Evolutionary conservation across 2,329 filamentous ascomycete species (phyloP).

Genomic region (Bertia moriformis): DNA sequence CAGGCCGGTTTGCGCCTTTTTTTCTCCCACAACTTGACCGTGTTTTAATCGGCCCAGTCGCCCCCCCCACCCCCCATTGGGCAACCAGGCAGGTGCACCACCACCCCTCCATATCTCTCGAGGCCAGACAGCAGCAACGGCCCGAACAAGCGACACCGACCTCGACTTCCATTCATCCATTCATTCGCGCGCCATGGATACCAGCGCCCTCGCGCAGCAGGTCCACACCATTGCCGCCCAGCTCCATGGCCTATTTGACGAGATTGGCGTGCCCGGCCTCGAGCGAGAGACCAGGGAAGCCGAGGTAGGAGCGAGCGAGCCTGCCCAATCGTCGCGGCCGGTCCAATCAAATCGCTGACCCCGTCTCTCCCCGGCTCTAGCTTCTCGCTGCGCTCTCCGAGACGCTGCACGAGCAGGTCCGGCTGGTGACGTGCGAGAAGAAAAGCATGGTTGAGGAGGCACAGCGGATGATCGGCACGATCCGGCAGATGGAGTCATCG

Average conservation of each 20-base stretch:
- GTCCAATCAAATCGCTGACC: slow-evolving; percentile 1
- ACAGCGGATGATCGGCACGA: slow-evolving; percentile 67
- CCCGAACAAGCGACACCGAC: too few relatives aligned
- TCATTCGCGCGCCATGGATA: slow-evolving; percentile 62
- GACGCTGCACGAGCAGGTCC: slow-evolving; percentile 79
- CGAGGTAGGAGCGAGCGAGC: too few relatives aligned
- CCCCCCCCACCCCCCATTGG: too few relatives aligned
- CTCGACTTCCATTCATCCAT: too few relatives aligned
- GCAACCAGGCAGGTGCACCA: too few relatives aligned
- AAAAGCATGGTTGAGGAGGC: slow-evolving; percentile 82
- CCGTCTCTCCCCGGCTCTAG: slow-evolving; percentile 24
- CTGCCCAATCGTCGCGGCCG: too few relatives aligned
- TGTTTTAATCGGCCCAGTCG: too few relatives aligned
- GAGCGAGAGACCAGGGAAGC: slow-evolving; percentile 80
- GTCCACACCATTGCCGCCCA: slow-evolving; percentile 87
- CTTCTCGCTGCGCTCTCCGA: slow-evolving; percentile 85
- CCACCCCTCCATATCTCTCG: too few relatives aligned
- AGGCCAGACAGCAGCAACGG: too few relatives aligned
- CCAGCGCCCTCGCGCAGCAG: slow-evolving; percentile 84
- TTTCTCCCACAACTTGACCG: too few relatives aligned
- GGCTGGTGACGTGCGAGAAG: slow-evolving; percentile 67
- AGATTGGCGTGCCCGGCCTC: slow-evolving; percentile 84
- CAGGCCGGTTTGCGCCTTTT: too few relatives aligned
- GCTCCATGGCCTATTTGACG: slow-evolving; percentile 87
- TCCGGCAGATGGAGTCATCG: slow-evolving; percentile 85